phyloP scores from a whole-genome alignment of 768 basidiomycete species.

The Trametes cingulata region DNA sequence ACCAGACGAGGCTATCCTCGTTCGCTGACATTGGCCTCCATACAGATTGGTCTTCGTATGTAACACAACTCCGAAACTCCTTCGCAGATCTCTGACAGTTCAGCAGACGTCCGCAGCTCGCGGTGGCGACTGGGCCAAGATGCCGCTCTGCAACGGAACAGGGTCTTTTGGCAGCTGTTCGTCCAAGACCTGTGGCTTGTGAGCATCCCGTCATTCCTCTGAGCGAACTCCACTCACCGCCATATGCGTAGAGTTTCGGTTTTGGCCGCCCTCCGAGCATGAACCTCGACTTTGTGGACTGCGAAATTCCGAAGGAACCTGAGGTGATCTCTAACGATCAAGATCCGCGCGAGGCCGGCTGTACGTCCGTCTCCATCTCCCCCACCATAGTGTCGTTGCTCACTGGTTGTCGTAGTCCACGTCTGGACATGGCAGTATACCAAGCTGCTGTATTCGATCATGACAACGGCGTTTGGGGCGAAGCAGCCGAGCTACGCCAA shows the following conservation, averaged over 20 bases:
- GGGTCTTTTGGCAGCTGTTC: slow-evolving; percentile 73
- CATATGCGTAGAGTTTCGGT: slow-evolving; percentile 51
- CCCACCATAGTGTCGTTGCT: background rate
- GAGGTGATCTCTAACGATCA: slow-evolving; percentile 36
- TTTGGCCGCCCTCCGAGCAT: slow-evolving; percentile 63
- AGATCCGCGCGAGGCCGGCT: slow-evolving; percentile 42
- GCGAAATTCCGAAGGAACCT: slow-evolving; percentile 50
- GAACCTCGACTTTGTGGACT: slow-evolving; percentile 54
- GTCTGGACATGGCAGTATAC: slow-evolving; percentile 59
- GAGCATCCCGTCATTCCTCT: background rate
- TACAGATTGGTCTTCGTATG: slow-evolving; percentile 55
- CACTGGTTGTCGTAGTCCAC: slow-evolving; percentile 42
- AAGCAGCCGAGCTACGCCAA: slow-evolving; percentile 41
- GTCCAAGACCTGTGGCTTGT: slow-evolving; percentile 63
- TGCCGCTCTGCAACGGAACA: slow-evolving; percentile 48
- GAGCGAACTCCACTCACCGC: background rate
- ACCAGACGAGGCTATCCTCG: background rate
- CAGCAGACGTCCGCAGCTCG: slow-evolving; percentile 56
- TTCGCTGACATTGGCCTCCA: background rate
- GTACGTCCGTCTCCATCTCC: slow-evolving; percentile 34
- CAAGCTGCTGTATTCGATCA: slow-evolving; percentile 50
- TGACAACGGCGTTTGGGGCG: slow-evolving; percentile 50
- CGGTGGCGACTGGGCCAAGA: slow-evolving; percentile 58
- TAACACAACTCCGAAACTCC: background rate
- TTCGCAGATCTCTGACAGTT: background rate